These are phyloP conservation scores for Rhizopus arrhizus DNA, from an alignment of 371 early-diverging fungal genomes.

Conservation along the genomic window DNA sequence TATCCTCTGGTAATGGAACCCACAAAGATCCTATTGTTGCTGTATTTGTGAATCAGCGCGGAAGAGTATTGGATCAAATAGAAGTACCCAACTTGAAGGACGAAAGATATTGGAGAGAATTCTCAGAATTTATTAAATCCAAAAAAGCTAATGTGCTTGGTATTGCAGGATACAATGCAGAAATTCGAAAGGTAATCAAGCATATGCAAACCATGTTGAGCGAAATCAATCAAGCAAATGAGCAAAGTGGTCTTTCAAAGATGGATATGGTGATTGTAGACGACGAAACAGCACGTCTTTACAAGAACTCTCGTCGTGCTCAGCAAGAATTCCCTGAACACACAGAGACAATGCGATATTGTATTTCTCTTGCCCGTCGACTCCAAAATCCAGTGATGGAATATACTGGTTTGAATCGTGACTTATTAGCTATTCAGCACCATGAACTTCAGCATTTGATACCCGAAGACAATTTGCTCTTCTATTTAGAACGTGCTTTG, in stretches of 20 bases:
- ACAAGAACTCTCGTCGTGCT: constrained; percentile 76
- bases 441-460: constrained; percentile 79
- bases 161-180: constrained; percentile 78
- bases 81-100: constrained; percentile 67
- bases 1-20: constrained; percentile 83
- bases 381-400: constrained; percentile 87
- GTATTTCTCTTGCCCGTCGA: constrained; percentile 83
- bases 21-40: constrained; percentile 70
- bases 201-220: constrained; percentile 62
- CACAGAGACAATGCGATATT: constrained; percentile 79
- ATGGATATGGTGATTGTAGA: constrained; percentile 64
- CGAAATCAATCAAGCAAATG: constrained; percentile 51
- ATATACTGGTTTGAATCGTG: constrained; percentile 80
- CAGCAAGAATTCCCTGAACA: constrained; percentile 71
- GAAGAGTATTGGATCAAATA: constrained; percentile 68
- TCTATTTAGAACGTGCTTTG: constrained; percentile 81
- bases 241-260: constrained; percentile 24
- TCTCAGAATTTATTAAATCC: constrained; percentile 62
- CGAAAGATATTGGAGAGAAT: constrained; percentile 55
- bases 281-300: constrained; percentile 89
- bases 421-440: constrained; percentile 67
- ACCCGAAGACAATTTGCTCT: constrained; percentile 67
- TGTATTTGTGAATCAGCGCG: constrained; percentile 78
- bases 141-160: constrained; percentile 80
- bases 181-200: constrained; percentile 73